These are phyloP conservation scores for Zostera marina DNA, from an alignment of 116 monocot genomes.

Conservation along the genomic window DNA sequence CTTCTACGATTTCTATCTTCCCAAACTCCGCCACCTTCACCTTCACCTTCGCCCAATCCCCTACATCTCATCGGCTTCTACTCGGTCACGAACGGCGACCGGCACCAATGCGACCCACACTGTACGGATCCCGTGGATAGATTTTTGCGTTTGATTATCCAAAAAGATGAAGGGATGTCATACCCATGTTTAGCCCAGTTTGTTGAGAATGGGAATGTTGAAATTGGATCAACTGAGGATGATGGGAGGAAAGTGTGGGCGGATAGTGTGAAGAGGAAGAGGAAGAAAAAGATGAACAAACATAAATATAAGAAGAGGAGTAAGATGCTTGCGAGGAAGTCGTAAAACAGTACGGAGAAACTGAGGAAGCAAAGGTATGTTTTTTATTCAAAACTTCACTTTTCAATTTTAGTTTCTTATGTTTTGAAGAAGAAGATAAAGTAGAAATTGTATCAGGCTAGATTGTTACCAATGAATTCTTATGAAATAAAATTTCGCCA, in stretches of 20 bases:
- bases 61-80: neutral
- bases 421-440: no score
- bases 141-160: neutral
- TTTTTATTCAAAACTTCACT: no score
- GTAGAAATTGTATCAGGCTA: no score
- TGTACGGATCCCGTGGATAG: neutral
- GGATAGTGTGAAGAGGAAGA: slow-evolving; percentile 75
- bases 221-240: slow-evolving; percentile 4
- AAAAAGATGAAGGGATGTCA: neutral
- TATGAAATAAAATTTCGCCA: no score
- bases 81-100: neutral
- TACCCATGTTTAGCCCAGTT: neutral
- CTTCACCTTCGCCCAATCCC: neutral
- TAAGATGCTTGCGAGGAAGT: slow-evolving; percentile 37
- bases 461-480: no score
- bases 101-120: neutral
- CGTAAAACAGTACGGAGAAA: slow-evolving; percentile 1
- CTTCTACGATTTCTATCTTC: neutral
- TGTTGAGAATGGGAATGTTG: neutral
- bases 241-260: slow-evolving; percentile 24
- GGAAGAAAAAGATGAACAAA: slow-evolving; percentile 78
- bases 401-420: no score
- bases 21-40: neutral
- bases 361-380: no score
- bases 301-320: slow-evolving; percentile 49